These are phyloP conservation scores for Calonectria multiphialidica DNA, from an alignment of 2,329 filamentous ascomycete species.

Conservation along the genomic window DNA sequence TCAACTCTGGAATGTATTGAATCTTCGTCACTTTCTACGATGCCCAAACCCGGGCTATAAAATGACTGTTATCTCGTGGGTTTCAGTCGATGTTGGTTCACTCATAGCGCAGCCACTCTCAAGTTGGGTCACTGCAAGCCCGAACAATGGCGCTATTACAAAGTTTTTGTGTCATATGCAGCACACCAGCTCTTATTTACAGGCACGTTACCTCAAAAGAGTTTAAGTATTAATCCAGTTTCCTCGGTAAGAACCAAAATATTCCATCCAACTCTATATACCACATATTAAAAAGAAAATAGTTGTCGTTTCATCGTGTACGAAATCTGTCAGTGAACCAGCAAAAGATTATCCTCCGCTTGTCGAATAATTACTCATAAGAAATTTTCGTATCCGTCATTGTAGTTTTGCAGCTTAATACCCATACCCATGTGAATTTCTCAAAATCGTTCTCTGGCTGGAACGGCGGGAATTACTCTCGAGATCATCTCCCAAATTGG, in stretches of 20 bases:
- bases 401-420: neutral
- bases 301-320: conserved; percentile 3
- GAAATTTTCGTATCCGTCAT: neutral
- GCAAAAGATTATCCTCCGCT: neutral
- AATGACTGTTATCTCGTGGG: too few species aligned
- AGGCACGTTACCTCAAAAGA: too few species aligned
- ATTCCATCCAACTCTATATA: neutral
- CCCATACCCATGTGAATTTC: neutral
- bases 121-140: too few species aligned
- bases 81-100: too few species aligned
- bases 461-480: conserved; percentile 13
- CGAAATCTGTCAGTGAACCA: neutral
- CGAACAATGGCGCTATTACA: too few species aligned
- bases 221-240: too few species aligned
- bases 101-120: too few species aligned
- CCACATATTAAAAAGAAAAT: neutral
- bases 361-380: neutral
- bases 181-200: too few species aligned
- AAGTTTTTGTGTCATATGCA: too few species aligned
- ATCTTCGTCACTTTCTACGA: too few species aligned
- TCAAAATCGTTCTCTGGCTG: conserved; percentile 2
- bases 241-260: neutral
- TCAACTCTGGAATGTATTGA: too few species aligned
- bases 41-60: too few species aligned
- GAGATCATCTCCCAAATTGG: conserved; percentile 11